Conservation (phyloP, 2,329 filamentous ascomycete genomes). For the Ascochyta clinopodiicola region DNA sequence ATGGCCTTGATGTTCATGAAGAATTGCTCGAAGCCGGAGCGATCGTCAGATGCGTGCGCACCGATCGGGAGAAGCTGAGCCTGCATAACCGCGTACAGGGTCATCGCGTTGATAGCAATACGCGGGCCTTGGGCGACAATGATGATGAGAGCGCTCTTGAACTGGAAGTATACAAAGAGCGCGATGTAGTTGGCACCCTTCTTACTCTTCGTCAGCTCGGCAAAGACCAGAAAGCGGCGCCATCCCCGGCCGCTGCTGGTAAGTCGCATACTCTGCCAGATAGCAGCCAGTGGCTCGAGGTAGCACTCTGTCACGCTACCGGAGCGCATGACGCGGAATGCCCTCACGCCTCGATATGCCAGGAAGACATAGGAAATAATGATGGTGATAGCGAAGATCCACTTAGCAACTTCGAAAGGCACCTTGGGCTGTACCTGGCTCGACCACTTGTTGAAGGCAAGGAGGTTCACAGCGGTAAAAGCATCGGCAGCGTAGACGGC, state of each 20-base stretch:
- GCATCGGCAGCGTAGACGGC: constrained; percentile 89
- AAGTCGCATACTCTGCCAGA: constrained; percentile 81
- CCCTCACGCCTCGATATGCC: constrained; percentile 78
- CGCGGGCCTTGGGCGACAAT: constrained; percentile 91
- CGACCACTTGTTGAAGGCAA: constrained; percentile 89
- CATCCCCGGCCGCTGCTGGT: constrained; percentile 76
- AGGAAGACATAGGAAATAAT: constrained; percentile 87
- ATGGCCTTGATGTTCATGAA: constrained; percentile 81
- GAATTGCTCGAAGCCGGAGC: constrained; percentile 73
- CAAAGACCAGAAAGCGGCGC: constrained; percentile 90
- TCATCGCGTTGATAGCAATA: constrained; percentile 88
- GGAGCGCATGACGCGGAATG: constrained; percentile 79
- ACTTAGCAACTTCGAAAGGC: constrained; percentile 79
- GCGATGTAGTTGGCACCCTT: constrained; percentile 91
- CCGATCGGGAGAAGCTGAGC: constrained; percentile 72
- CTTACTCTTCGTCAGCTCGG: constrained; percentile 86
- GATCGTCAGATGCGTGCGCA: constrained; percentile 62
- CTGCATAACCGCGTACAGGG: constrained; percentile 82
- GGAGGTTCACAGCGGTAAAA: constrained; percentile 89
- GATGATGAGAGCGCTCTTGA: constrained; percentile 81
- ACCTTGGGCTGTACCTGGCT: constrained; percentile 81
- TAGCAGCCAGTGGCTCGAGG: constrained; percentile 83
- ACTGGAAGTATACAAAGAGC: constrained; percentile 87
- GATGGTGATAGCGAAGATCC: constrained; percentile 94
- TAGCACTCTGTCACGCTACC: constrained; percentile 92